phyloP scores from a whole-genome alignment of 768 basidiomycete genomes.

The Rhodotorula taiwanensis region DNA sequence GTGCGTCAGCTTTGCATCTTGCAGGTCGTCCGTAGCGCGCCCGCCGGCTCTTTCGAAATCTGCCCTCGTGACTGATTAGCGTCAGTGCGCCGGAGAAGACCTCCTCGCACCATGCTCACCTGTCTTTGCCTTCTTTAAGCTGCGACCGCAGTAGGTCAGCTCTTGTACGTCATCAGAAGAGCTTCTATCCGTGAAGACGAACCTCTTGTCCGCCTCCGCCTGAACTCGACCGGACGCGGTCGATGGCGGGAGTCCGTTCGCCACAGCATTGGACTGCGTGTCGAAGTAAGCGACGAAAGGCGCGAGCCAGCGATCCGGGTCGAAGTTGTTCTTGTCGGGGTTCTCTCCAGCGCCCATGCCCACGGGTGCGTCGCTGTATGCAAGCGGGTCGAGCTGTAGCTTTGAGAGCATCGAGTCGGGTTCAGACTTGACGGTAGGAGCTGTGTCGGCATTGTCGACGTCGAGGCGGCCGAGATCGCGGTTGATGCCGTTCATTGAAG shows the following conservation, averaged over 20 bases:
- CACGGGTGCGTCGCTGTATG: not conserved
- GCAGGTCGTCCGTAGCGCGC: conserved; percentile 55
- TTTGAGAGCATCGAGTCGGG: not conserved
- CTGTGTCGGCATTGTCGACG: not conserved
- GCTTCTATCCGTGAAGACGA: conserved; percentile 30
- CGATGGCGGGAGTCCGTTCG: conserved; percentile 48
- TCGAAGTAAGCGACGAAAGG: conserved; percentile 59
- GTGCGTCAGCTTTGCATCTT: conserved; percentile 77
- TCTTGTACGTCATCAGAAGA: not conserved
- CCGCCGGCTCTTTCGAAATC: conserved; percentile 63
- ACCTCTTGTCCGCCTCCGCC: conserved; percentile 55
- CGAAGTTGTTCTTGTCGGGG: not conserved
- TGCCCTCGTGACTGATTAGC: not conserved
- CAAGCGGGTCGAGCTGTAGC: not conserved
- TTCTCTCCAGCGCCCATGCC: conserved; percentile 1
- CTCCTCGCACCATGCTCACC: too few relatives aligned
- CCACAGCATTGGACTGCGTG: conserved; percentile 62
- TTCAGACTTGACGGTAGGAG: not conserved
- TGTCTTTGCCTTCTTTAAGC: conserved; percentile 2
- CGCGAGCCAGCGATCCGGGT: conserved; percentile 13
- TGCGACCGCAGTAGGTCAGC: not conserved
- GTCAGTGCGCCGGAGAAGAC: too few relatives aligned
- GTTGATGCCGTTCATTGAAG: not conserved
- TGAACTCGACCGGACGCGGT: conserved; percentile 39
- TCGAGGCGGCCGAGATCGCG: not conserved